Percentiles rank a stretch among this genome's conserved stretches.
These are phyloP conservation scores for Nothophytophthora sp. DNA, from an alignment of 352 stramenopile genomes.

Conservation along the genomic window DNA sequence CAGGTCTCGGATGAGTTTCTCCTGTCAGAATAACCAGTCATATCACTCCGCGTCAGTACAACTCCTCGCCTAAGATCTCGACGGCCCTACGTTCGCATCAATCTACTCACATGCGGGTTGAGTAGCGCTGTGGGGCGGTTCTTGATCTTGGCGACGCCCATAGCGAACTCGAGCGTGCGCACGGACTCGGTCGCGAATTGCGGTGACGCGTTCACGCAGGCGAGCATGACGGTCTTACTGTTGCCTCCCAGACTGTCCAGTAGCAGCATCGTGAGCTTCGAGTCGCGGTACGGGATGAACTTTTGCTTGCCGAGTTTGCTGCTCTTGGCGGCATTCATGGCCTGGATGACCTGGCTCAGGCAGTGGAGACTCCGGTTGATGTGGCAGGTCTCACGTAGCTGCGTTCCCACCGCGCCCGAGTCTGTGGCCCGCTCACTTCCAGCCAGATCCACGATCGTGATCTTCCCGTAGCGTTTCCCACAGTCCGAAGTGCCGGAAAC, in stretches of 20 bases:
- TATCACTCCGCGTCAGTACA: not conserved
- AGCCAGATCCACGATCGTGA: slow-evolving; percentile 77
- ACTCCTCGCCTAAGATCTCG: not conserved
- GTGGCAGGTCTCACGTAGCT: slow-evolving; percentile 73
- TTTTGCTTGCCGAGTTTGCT: slow-evolving; percentile 40
- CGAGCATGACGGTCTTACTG: slow-evolving; percentile 81
- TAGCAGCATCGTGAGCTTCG: slow-evolving; percentile 76
- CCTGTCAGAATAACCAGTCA: slow-evolving; percentile 22
- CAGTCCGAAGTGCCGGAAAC: slow-evolving; percentile 5
- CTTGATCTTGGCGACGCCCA: slow-evolving; percentile 82
- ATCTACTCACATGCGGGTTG: slow-evolving; percentile 50
- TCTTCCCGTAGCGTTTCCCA: slow-evolving; percentile 70
- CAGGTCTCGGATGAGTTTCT: slow-evolving; percentile 71
- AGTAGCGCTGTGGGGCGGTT: slow-evolving; percentile 66
- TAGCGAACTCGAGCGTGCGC: slow-evolving; percentile 76
- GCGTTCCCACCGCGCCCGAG: slow-evolving; percentile 53
- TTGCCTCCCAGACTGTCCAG: slow-evolving; percentile 73
- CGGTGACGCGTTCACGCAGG: slow-evolving; percentile 62
- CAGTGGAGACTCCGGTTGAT: slow-evolving; percentile 85
- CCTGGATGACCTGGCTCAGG: slow-evolving; percentile 76
- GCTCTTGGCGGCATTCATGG: slow-evolving; percentile 46
- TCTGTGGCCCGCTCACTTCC: slow-evolving; percentile 70
- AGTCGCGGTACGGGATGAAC: slow-evolving; percentile 73
- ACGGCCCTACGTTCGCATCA: not conserved
- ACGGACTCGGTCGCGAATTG: slow-evolving; percentile 64